phyloP scores from a whole-genome alignment of 1,284 basidiomycete genomes.

The Pterulicium gracile region DNA sequence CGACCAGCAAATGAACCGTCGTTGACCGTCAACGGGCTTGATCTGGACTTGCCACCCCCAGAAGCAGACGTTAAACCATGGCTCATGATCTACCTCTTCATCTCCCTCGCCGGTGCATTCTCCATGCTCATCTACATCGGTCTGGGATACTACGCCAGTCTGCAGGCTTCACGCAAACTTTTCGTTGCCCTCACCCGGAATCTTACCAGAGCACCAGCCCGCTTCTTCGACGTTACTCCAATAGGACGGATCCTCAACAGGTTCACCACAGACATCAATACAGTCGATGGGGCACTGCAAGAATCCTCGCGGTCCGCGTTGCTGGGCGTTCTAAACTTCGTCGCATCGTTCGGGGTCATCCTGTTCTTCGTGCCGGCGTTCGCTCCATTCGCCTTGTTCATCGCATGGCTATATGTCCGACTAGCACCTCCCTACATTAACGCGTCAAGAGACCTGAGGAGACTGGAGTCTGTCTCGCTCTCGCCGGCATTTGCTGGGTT shows the following conservation, averaged over 20 bases:
- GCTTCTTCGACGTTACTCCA: conserved; percentile 63
- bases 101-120: conserved; percentile 45
- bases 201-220: conserved; percentile 47
- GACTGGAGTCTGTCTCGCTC: conserved; percentile 59
- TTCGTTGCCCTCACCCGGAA: conserved; percentile 43
- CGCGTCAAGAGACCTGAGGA: conserved; percentile 60
- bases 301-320: conserved; percentile 45
- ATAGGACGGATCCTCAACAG: conserved; percentile 69
- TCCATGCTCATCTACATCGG: conserved; percentile 43
- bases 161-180: conserved; percentile 50
- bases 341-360: conserved; percentile 59
- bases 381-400: conserved; percentile 57
- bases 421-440: conserved; percentile 61
- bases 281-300: conserved; percentile 53
- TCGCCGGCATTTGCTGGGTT: conserved; percentile 69
- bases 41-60: conserved; percentile 41
- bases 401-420: conserved; percentile 62
- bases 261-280: conserved; percentile 74
- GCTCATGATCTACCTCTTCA: conserved; percentile 54
- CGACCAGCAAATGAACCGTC: not conserved
- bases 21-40: not conserved
- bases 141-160: conserved; percentile 57
- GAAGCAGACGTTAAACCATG: conserved; percentile 49
- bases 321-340: conserved; percentile 46
- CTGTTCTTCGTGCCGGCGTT: conserved; percentile 57